A percentile compares a stretch with the other conserved stretches of the same genome.
These are phyloP conservation scores for Flaveria brownii DNA, from an alignment of 129 eudicot genomes.

Conservation along the genomic window DNA sequence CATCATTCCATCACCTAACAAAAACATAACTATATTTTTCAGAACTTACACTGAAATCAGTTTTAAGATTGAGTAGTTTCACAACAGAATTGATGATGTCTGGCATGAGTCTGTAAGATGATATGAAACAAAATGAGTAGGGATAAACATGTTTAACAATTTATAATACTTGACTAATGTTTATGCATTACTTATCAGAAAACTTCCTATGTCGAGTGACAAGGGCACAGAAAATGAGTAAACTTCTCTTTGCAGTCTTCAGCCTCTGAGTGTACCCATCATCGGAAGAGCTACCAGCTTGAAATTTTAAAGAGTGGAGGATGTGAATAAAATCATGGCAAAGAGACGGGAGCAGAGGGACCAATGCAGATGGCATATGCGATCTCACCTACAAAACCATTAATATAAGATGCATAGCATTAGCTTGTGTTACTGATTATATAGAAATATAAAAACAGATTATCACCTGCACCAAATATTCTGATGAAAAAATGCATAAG, in stretches of 20 bases:
- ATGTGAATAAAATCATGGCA: slow-evolving; percentile 54
- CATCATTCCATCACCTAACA: not conserved
- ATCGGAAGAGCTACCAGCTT: slow-evolving; percentile 39
- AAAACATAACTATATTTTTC: not conserved
- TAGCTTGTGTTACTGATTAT: slow-evolving; percentile 17
- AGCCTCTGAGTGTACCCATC: slow-evolving; percentile 49
- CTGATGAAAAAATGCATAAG: slow-evolving; percentile 49
- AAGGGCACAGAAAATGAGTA: slow-evolving; percentile 63
- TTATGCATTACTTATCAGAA: slow-evolving; percentile 60
- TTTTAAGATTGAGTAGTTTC: slow-evolving; percentile 49
- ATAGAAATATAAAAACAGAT: not conserved
- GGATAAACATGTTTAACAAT: not conserved
- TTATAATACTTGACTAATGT: slow-evolving; percentile 19
- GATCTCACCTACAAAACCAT: slow-evolving; percentile 64
- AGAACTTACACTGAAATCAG: slow-evolving; percentile 56
- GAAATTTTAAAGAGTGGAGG: slow-evolving; percentile 52
- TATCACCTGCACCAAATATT: slow-evolving; percentile 19
- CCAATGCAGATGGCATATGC: slow-evolving; percentile 72
- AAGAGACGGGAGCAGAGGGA: slow-evolving; percentile 58
- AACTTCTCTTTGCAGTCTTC: slow-evolving; percentile 67
- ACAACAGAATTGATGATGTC: slow-evolving; percentile 59
- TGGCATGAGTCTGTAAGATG: slow-evolving; percentile 64
- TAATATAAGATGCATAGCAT: slow-evolving; percentile 4
- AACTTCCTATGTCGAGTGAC: slow-evolving; percentile 75
- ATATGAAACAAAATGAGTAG: slow-evolving; percentile 31